These are phyloP conservation scores for Hebeloma cylindrosporum DNA, from an alignment of 768 basidiomycete genomes.

Conservation along the genomic window DNA sequence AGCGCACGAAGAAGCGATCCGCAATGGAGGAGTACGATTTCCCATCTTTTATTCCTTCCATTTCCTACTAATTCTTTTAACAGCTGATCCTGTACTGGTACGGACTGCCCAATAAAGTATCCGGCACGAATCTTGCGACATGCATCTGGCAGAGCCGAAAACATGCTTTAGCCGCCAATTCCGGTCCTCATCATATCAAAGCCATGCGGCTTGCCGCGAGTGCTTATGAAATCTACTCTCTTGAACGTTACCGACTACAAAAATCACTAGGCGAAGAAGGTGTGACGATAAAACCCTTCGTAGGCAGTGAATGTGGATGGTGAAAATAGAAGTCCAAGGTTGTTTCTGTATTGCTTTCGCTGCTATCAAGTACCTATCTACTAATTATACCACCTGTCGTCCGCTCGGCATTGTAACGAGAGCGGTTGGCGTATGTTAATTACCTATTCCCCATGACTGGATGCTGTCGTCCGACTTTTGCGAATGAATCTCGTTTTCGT, in stretches of 20 bases:
- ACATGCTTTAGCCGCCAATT: constrained; percentile 80
- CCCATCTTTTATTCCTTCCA: background rate
- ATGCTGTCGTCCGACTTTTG: constrained; percentile 38
- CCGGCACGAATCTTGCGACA: constrained; percentile 88
- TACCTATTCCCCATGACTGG: constrained; percentile 42
- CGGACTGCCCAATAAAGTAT: constrained; percentile 71
- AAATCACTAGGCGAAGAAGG: constrained; percentile 62
- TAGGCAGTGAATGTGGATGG: constrained; percentile 70
- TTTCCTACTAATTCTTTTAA: constrained; percentile 11
- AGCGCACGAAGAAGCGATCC: constrained; percentile 92
- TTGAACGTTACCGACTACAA: constrained; percentile 73
- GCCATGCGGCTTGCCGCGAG: constrained; percentile 80
- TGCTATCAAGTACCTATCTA: background rate
- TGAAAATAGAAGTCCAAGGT: constrained; percentile 30
- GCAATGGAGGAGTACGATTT: constrained; percentile 73
- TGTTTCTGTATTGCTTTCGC: constrained; percentile 9
- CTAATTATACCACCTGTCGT: background rate
- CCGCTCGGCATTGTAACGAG: too few species aligned
- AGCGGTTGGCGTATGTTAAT: too few species aligned
- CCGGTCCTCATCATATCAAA: constrained; percentile 73
- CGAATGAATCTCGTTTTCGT: constrained; percentile 1
- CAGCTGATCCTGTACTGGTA: constrained; percentile 94
- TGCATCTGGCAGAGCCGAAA: constrained; percentile 93
- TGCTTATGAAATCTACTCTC: constrained; percentile 75
- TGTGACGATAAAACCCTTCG: constrained; percentile 60